A percentile compares a stretch with the other conserved stretches of the same genome.
Evolutionary conservation across 345 rosid species (phyloP).

Genomic region (Gossypium arboreum): DNA sequence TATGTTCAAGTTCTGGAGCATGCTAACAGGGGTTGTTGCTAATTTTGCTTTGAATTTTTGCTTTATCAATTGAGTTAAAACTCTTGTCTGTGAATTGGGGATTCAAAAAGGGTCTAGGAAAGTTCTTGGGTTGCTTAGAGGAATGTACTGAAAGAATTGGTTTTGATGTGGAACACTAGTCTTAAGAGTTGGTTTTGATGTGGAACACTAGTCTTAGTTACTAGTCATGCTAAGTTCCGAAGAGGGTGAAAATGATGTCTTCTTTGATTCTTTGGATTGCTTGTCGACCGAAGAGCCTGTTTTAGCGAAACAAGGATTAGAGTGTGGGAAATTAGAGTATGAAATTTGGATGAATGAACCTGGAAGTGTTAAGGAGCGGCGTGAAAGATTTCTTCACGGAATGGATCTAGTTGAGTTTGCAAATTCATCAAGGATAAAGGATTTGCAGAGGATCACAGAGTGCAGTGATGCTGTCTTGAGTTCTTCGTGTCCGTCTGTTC

Average conservation of each 20-base stretch:
- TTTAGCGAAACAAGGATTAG: conserved; percentile 25
- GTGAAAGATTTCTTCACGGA: conserved; percentile 41
- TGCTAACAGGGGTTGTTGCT: conserved; percentile 8
- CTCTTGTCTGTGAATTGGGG: conserved; percentile 35
- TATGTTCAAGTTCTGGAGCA: conserved; percentile 31
- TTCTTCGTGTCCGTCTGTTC: conserved; percentile 18
- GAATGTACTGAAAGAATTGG: conserved; percentile 9
- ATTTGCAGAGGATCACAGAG: conserved; percentile 42
- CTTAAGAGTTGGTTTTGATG: conserved; percentile 27
- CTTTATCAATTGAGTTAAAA: conserved; percentile 24
- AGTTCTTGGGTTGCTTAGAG: conserved; percentile 24
- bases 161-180: conserved; percentile 38
- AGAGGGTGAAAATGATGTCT: conserved; percentile 46
- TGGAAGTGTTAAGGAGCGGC: conserved; percentile 62
- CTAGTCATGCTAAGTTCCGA: conserved; percentile 50
- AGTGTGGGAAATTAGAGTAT: conserved; percentile 23
- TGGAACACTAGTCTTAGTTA: conserved; percentile 31
- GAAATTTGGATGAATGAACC: conserved; percentile 62
- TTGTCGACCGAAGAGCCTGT: conserved; percentile 33
- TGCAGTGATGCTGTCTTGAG: conserved; percentile 45
- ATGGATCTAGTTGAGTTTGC: conserved; percentile 45
- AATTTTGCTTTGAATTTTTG: not conserved
- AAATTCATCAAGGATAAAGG: conserved; percentile 12
- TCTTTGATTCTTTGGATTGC: conserved; percentile 63
- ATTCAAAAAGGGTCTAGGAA: not conserved